Conservation (phyloP, 129 eudicot species). For the Heracleum sosnowskyi region DNA sequence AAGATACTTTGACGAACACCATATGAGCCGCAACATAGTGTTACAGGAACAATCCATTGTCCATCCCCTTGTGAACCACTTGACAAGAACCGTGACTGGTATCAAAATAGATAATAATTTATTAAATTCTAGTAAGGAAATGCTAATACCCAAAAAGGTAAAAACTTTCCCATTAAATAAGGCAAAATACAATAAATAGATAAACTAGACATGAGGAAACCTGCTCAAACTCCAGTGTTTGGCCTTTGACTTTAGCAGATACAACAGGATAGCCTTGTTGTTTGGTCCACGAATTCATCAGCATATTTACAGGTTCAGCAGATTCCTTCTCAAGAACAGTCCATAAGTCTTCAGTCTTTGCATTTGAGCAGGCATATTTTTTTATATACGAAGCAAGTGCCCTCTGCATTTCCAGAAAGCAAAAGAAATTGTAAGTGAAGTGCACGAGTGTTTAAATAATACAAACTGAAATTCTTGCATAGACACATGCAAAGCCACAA, state of each 20-base stretch:
- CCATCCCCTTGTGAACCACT: conserved; percentile 75
- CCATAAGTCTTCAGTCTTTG: conserved; percentile 98
- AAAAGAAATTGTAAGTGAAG: neutral
- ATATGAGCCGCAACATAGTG: conserved; percentile 70
- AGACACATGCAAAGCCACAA: neutral
- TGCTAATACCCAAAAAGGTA: neutral
- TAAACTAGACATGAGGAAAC: conserved; percentile 26
- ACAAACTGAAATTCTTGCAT: neutral
- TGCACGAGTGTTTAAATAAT: neutral
- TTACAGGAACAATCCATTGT: conserved; percentile 92
- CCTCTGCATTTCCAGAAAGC: conserved; percentile 31
- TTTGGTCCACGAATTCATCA: conserved; percentile 97
- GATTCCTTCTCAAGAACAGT: conserved; percentile 88
- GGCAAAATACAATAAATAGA: neutral
- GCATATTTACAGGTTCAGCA: conserved; percentile 78
- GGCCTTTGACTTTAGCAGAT: conserved; percentile 56
- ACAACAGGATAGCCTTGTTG: conserved; percentile 96
- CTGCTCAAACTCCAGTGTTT: conserved; percentile 73
- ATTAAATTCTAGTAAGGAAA: neutral
- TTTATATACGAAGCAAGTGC: conserved; percentile 88
- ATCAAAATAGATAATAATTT: neutral
- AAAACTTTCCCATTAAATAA: neutral
- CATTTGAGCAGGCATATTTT: conserved; percentile 83
- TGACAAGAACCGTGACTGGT: conserved; percentile 76
- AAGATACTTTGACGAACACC: conserved; percentile 53